A percentile compares a stretch with the other conserved stretches of the same genome.
Evolutionary conservation across 2,329 filamentous ascomycete genomes (phyloP).

Genomic region (Trichoderma asperellum): DNA sequence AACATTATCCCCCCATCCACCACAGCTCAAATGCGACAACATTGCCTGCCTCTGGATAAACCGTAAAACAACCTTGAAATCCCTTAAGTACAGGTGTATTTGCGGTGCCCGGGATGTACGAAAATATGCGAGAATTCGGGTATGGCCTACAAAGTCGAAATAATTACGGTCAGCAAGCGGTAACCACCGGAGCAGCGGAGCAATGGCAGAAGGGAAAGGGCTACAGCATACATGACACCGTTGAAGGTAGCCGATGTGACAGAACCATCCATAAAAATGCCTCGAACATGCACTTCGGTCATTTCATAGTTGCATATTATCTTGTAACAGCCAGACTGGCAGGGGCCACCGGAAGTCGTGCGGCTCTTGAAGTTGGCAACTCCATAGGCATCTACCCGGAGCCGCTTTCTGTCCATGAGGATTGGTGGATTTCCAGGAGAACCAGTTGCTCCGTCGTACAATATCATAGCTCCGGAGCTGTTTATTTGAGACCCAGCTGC

Average conservation of each 20-base stretch:
- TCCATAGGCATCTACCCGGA: not conserved
- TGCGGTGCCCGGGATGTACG: not conserved
- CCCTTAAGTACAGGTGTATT: not conserved
- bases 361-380: not conserved
- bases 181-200: not conserved
- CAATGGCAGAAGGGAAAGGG: too few species aligned
- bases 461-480: not conserved
- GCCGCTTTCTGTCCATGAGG: not conserved
- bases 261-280: not conserved
- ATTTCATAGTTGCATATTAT: not conserved
- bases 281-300: not conserved
- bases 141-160: not conserved
- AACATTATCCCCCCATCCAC: not conserved
- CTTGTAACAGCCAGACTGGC: not conserved
- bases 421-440: not conserved
- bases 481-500: not conserved
- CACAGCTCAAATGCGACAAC: not conserved
- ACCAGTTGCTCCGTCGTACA: not conserved
- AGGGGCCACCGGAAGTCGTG: not conserved
- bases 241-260: not conserved
- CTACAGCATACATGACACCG: not conserved
- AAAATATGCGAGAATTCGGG: not conserved
- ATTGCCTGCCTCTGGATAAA: not conserved
- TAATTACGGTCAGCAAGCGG: not conserved
- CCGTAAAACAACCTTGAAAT: not conserved